Evolutionary conservation across 257 asterid genomes (phyloP), one percentile per base, ranked within the genome.

Genomic region (Solanum lignicaule): DNA sequence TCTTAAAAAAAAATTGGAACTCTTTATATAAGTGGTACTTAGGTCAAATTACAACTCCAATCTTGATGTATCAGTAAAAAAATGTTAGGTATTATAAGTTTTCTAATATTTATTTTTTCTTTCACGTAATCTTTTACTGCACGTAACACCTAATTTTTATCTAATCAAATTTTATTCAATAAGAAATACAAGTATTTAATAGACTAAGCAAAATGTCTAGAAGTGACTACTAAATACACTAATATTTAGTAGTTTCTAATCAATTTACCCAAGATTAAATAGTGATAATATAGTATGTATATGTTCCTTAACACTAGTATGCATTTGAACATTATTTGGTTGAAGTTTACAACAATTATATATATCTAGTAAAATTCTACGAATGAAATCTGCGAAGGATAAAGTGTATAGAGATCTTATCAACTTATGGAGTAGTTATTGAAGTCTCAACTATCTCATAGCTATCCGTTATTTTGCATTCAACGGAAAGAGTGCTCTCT

Each of bases 321-420:
- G 79, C 27, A 9, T 32, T 72, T 33, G 43, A 33, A 72, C 25
- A 72, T 72, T 7, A 15, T 71, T 31, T 71, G n/a, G 41, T 31
- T 71, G 25, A 71, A 31, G 5, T 71, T 31, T 58, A 21, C 10
- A 21, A 58, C 1, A 58, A 58, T 8, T 9, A 62, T 4, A 58
- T 58, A 62, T 62, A 62, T n/a, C 3, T 0, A 10, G 7, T 62
- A 62, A 23, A 62, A 62, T 62, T 62, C 66, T 4, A 62, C 3
- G 0, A 3, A 1, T 20, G 2, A 58, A 58, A 58, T 20, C 2
- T 20, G 2, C 5, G 0, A 1, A 58, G 5, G 12, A 20, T 58
- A 58, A 3, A 58, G 0, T 58, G 2, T 58, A 58, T 7, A 0
- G 5, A 58, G 2, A 58, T 58, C 11, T 20, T 20, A 7, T 58